Evolutionary conservation across 2,329 filamentous ascomycete species (phyloP).

Genomic region (Arachnomyces sp.): DNA sequence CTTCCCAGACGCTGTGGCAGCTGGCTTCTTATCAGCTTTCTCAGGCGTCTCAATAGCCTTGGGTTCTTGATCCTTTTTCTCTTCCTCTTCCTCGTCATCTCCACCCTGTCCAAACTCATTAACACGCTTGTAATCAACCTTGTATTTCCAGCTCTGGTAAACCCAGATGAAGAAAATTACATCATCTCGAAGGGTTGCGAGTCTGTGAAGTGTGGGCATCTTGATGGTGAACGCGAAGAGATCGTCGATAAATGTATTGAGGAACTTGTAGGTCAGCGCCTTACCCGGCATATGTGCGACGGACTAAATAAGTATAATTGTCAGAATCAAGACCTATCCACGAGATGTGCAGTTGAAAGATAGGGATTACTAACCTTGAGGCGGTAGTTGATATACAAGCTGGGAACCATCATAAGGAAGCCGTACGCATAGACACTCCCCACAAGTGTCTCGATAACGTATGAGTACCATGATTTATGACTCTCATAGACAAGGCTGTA

Average conservation of each 20-base stretch:
- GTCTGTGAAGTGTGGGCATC: slow-evolving; percentile 88
- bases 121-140: slow-evolving; percentile 79
- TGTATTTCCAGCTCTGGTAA: slow-evolving; percentile 91
- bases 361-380: slow-evolving; percentile 55
- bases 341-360: not conserved
- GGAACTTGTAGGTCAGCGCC: slow-evolving; percentile 96
- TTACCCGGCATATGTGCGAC: slow-evolving; percentile 95
- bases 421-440: slow-evolving; percentile 96
- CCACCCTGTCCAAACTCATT: slow-evolving; percentile 98
- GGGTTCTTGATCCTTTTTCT: slow-evolving; percentile 38
- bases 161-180: slow-evolving; percentile 97
- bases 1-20: slow-evolving; percentile 4
- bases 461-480: slow-evolving; percentile 98
- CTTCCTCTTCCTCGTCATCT: slow-evolving; percentile 65
- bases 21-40: not conserved
- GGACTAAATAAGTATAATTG: slow-evolving; percentile 31
- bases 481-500: slow-evolving; percentile 90
- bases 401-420: slow-evolving; percentile 98
- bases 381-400: slow-evolving; percentile 97
- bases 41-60: slow-evolving; percentile 10
- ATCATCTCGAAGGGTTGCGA: slow-evolving; percentile 89
- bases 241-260: slow-evolving; percentile 98
- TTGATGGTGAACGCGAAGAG: slow-evolving; percentile 98
- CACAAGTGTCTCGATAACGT: slow-evolving; percentile 87
- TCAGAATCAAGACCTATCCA: slow-evolving; percentile 9